Conservation (phyloP, 495 filamentous ascomycete species). For the Neurospora hispaniola region DNA sequence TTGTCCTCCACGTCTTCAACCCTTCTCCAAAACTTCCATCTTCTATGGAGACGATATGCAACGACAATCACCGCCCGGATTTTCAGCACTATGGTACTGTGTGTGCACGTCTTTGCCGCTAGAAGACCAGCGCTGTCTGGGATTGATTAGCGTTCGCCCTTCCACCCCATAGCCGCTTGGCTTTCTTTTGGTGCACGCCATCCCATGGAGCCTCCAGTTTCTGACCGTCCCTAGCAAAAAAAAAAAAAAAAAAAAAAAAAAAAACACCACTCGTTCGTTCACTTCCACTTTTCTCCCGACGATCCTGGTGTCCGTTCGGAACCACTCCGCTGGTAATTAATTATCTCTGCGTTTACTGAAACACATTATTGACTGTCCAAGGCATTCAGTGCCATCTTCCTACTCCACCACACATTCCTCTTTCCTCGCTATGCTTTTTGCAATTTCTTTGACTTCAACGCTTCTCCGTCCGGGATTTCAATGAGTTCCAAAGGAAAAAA, state of each 20-base stretch:
- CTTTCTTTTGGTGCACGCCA: neutral
- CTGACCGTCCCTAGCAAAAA: neutral
- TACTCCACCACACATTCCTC: neutral
- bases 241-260: neutral
- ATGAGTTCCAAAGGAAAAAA: neutral
- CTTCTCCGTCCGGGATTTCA: neutral
- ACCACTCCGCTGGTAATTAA: neutral
- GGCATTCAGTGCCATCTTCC: neutral
- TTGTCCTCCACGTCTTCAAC: neutral
- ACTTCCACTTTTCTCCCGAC: neutral
- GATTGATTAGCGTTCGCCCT: neutral
- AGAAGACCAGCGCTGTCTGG: neutral
- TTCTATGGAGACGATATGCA: neutral
- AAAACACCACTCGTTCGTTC: neutral
- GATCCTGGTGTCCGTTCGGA: neutral
- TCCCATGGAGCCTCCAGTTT: neutral
- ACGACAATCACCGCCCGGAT: neutral
- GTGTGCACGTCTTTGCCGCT: neutral
- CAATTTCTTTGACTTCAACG: neutral
- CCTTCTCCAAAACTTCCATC: neutral
- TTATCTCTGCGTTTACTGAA: neutral
- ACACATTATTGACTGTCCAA: neutral
- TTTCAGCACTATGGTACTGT: neutral
- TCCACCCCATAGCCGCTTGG: neutral
- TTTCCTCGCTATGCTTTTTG: neutral